Percentiles rank a stretch among this genome's conserved stretches.
phyloP scores from a whole-genome alignment of 2,329 filamentous ascomycete genomes.

The Claviceps maximensis region DNA sequence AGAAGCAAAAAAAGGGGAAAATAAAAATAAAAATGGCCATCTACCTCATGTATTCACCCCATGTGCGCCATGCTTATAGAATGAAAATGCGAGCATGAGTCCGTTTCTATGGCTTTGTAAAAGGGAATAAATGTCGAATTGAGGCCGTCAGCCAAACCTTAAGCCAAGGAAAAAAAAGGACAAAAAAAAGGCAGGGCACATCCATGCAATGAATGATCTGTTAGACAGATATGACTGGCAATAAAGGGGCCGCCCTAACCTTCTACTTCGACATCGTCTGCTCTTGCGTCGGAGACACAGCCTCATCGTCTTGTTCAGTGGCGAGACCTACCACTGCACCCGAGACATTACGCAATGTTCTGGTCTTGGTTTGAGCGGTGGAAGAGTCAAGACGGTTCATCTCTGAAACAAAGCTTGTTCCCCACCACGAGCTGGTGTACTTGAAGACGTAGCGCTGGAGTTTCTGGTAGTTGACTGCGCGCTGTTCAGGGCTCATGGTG shows the following conservation, averaged over 20 bases:
- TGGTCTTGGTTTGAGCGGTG: slow-evolving; percentile 26
- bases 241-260: background rate
- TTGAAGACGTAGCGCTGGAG: slow-evolving; percentile 92
- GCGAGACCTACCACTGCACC: slow-evolving; percentile 22
- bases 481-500: slow-evolving; percentile 84
- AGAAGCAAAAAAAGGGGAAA: background rate
- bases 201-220: background rate
- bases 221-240: background rate
- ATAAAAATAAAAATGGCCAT: background rate
- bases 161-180: too few relatives aligned
- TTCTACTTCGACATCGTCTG: too few relatives aligned
- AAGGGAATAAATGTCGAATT: background rate
- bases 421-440: slow-evolving; percentile 97
- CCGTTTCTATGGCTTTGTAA: background rate
- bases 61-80: background rate
- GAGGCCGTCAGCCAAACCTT: background rate
- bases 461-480: slow-evolving; percentile 77
- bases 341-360: slow-evolving; percentile 28
- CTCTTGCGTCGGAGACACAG: slow-evolving; percentile 3
- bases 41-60: background rate
- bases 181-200: background rate
- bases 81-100: background rate
- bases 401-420: slow-evolving; percentile 80
- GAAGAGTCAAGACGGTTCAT: slow-evolving; percentile 42
- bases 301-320: slow-evolving; percentile 5